Evolutionary conservation across 2,329 filamentous ascomycete genomes (phyloP).

Genomic region (Aspergillus sp.): DNA sequence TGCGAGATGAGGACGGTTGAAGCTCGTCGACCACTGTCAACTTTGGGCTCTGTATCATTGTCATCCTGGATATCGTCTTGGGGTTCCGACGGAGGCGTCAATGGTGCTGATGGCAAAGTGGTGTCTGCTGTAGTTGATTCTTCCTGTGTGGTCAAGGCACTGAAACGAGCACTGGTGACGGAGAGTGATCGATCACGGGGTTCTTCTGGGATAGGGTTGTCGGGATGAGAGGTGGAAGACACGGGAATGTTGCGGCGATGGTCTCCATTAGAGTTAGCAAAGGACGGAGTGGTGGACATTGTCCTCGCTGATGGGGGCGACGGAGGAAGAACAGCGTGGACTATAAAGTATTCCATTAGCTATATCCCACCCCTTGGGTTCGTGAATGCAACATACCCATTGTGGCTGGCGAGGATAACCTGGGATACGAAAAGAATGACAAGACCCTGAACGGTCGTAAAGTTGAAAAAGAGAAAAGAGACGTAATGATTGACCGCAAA

Average conservation of each 20-base stretch:
- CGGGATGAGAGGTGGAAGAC: conserved; percentile 39
- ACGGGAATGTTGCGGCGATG: conserved; percentile 24
- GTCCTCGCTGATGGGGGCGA: conserved; percentile 17
- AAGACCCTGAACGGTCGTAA: background rate
- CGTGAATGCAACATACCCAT: conserved; percentile 14
- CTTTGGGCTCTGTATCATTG: conserved; percentile 12
- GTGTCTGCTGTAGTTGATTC: conserved; percentile 30
- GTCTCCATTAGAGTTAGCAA: conserved; percentile 14
- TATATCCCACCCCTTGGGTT: too few relatives aligned
- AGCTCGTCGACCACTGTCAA: conserved; percentile 26
- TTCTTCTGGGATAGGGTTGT: conserved; percentile 42
- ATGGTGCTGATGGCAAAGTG: conserved; percentile 33
- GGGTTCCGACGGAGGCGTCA: conserved; percentile 34
- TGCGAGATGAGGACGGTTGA: conserved; percentile 48
- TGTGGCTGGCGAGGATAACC: background rate
- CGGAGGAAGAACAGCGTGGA: conserved; percentile 23
- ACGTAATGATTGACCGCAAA: background rate
- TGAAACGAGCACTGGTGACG: conserved; percentile 26
- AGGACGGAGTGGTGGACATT: conserved; percentile 16
- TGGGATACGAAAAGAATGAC: background rate
- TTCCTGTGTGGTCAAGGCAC: conserved; percentile 17
- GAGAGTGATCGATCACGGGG: conserved; percentile 31
- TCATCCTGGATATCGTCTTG: conserved; percentile 32
- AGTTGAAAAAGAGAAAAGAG: background rate
- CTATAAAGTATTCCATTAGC: conserved; percentile 6